These are phyloP conservation scores for Byssothecium circinans DNA, from an alignment of 2,329 filamentous ascomycete species.

Conservation along the genomic window DNA sequence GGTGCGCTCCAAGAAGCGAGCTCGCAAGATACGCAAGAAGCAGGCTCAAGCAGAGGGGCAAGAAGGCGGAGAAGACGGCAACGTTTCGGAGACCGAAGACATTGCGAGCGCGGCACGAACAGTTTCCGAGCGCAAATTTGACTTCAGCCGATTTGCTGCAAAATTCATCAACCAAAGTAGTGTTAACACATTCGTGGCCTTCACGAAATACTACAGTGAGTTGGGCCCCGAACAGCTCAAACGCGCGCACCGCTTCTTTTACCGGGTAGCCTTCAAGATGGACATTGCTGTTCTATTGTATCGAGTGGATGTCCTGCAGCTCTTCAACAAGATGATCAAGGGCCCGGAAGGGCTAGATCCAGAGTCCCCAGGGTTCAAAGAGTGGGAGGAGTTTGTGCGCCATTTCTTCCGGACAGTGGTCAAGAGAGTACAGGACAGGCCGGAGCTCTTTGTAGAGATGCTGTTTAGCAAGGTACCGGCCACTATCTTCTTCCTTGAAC, in stretches of 20 bases:
- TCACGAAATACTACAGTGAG: slow-evolving; percentile 79
- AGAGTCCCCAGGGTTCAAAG: slow-evolving; percentile 68
- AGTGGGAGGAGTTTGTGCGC: slow-evolving; percentile 88
- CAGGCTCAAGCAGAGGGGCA: slow-evolving; percentile 49
- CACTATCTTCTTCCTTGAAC: slow-evolving; percentile 85
- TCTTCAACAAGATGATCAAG: slow-evolving; percentile 90
- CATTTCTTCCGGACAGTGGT: slow-evolving; percentile 81
- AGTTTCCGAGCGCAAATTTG: slow-evolving; percentile 85
- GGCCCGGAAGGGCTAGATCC: slow-evolving; percentile 76
- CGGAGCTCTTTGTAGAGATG: slow-evolving; percentile 85
- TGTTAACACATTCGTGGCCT: slow-evolving; percentile 83
- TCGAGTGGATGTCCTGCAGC: slow-evolving; percentile 83
- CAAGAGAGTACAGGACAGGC: slow-evolving; percentile 82
- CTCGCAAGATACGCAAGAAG: slow-evolving; percentile 72
- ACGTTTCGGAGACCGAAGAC: slow-evolving; percentile 64
- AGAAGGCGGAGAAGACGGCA: slow-evolving; percentile 59
- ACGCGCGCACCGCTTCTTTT: slow-evolving; percentile 89
- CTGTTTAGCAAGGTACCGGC: slow-evolving; percentile 88
- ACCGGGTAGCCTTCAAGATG: slow-evolving; percentile 92
- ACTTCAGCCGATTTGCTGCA: slow-evolving; percentile 80
- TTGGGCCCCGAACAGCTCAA: slow-evolving; percentile 80
- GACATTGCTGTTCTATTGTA: slow-evolving; percentile 87
- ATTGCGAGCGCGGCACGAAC: slow-evolving; percentile 69
- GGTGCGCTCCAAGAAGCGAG: slow-evolving; percentile 76
- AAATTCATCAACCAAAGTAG: slow-evolving; percentile 83